Evolutionary conservation across 306 rosid genomes (phyloP), one percentile per base, ranked within the genome.

Genomic region (Cicer arietinum): DNA sequence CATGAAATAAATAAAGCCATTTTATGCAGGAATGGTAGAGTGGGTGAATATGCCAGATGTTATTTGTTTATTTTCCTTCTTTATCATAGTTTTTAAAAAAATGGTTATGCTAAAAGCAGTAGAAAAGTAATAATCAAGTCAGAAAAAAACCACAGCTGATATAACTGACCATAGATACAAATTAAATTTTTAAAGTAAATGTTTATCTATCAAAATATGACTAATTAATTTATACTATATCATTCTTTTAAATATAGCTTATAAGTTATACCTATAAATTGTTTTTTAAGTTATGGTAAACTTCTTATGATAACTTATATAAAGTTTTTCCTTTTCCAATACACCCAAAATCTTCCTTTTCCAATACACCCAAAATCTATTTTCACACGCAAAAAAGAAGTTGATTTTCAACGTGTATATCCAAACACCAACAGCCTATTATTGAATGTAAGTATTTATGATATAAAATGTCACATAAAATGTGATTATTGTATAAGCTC

Each of bases 1-100:
- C 45, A 14, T 45, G 10, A 52, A 51, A 77, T 57, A 73, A 90
- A 82, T 79, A 14, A 8, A 9, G 10, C 39, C n/a, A 56, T 53
- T 53, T 53, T 17, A 57, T 18, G 61, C 8, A n/a, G 52, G 46
- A 46, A n/a, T 48, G 17, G 13, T 48, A 48, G 53, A 30, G 37
- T 30, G 5, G 37, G 5, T 30, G 37, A 30, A 30, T 30, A 30
- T 30, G 37, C 5, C 37, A 30, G 37, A 48, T 13, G 53, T 48
- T 13, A 5, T 1, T 48, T 48, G n/a, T 48, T 48, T 48, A 2
- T 48, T 48, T 48, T 48, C 53, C 53, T 48, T 48, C 53, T 48
- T 11, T 48, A 48, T 48, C 53, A 30, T 30, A 30, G 37, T 30
- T 30, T 30, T 30, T 3, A 3, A 30, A 30, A 30, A 30, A 30